These are phyloP conservation scores for Talaromyces atroroseus DNA, from an alignment of 2,329 filamentous ascomycete species.

Conservation along the genomic window DNA sequence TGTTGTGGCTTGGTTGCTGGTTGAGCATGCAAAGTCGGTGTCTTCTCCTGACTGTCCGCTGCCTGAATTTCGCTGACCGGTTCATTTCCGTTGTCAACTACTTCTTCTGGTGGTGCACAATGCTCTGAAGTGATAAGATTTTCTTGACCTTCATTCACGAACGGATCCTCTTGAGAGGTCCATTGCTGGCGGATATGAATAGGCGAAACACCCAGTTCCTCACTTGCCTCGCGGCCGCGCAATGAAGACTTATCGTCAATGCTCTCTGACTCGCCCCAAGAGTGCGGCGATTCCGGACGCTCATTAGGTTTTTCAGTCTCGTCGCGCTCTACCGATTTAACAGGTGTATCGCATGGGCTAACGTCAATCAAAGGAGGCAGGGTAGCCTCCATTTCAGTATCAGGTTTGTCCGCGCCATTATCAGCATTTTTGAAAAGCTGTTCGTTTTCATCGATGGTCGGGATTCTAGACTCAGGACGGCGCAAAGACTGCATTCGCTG, in stretches of 20 bases:
- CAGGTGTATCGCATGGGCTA: slow-evolving; percentile 17
- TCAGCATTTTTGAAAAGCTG: not conserved
- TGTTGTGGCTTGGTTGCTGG: not conserved
- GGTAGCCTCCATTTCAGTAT: not conserved
- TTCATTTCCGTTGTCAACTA: not conserved
- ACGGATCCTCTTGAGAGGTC: not conserved
- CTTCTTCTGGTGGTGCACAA: not conserved
- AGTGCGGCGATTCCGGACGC: not conserved
- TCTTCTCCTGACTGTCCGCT: not conserved
- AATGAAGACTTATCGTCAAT: slow-evolving; percentile 8
- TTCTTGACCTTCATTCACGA: not conserved
- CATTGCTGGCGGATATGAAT: not conserved
- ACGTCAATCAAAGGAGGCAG: not conserved
- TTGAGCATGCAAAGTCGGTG: not conserved
- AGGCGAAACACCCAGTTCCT: slow-evolving; percentile 24
- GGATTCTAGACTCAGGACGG: slow-evolving; percentile 12
- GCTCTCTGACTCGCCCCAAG: not conserved
- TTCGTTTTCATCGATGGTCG: slow-evolving; percentile 18
- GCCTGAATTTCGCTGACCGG: not conserved
- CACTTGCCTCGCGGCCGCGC: slow-evolving; percentile 20
- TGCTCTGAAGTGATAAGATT: not conserved
- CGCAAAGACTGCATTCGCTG: not conserved
- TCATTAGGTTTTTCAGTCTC: slow-evolving; percentile 15
- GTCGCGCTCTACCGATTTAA: slow-evolving; percentile 25
- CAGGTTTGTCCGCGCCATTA: not conserved